Base-by-base conservation (phyloP, 495 filamentous ascomycete genomes). In the Delitschia confertaspora region DNA sequence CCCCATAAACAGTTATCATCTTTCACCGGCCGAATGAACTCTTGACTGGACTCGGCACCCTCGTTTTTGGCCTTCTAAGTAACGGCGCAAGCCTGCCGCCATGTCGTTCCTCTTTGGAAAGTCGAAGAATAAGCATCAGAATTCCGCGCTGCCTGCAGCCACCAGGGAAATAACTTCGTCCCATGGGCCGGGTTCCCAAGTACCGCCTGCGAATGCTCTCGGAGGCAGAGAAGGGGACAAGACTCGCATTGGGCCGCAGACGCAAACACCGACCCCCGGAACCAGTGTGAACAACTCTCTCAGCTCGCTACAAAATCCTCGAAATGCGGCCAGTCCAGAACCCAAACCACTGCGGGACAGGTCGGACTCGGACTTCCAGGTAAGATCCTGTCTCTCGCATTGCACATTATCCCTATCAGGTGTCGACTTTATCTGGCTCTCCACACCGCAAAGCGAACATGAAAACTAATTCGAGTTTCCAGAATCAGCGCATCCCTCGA, bases 21-120 rank as follows among this genome's bases (percentile, higher is more conserved):
- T 6, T 42, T 11, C 13, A 9, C 3, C 18, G 33, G 11, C 37
- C 47, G 52, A 37, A 55, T 55, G 52, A 21, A 42, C 33, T 17
- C 31, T 31, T 55, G 41, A 47, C 14, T 42, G 27, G 30, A 33
- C 19, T 47, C 34, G 41, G 29, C 21, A 38, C 33, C 29, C 18
- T 33, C 7, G 13, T n/a, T 13, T 45, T 39, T 53, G 35, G 47
- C 22, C 27, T 42, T 41, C 16, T 33, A n/a, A n/a, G n/a, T 29
- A 16, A 16, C 27, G 55, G 47, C 47, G 46, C 47, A 26, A 30
- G 27, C 10, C 37, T 65, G 65, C 58, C 61, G 65, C 59, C 59
- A 84, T 84, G 80, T 76, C 78, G 43, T 84, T 83, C 62, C 70
- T 84, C 47, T 82, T 82, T 69, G 79, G 79, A 13, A 60, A 53